Conservation (phyloP, 768 basidiomycete species). For the Lactifluus volemus region DNA sequence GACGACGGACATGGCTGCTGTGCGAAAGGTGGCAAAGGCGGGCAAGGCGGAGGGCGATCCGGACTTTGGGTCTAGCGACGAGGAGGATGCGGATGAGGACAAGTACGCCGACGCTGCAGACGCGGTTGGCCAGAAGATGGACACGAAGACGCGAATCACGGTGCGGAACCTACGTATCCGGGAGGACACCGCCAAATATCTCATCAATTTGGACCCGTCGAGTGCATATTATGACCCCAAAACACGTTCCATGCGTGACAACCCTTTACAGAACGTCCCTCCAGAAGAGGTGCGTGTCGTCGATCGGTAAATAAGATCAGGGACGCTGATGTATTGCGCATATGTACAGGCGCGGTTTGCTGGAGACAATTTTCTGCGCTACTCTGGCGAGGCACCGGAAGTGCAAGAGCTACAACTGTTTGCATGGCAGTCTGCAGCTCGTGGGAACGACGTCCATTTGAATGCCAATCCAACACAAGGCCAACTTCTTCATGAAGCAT, state of each 20-base stretch:
- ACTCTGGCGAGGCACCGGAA: constrained; percentile 86
- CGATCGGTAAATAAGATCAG: background rate
- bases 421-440: constrained; percentile 91
- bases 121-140: constrained; percentile 95
- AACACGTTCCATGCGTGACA: constrained; percentile 98
- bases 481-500: constrained; percentile 84
- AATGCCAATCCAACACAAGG: constrained; percentile 97
- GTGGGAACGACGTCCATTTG: constrained; percentile 91
- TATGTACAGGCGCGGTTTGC: constrained; percentile 74
- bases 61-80: constrained; percentile 94
- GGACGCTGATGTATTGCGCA: background rate
- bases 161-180: constrained; percentile 97
- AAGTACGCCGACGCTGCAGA: constrained; percentile 98
- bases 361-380: constrained; percentile 93
- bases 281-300: constrained; percentile 73
- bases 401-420: constrained; percentile 91
- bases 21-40: constrained; percentile 91
- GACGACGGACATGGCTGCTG: constrained; percentile 83
- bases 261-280: constrained; percentile 65
- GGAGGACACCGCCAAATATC: constrained; percentile 98
- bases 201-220: constrained; percentile 91
- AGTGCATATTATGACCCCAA: constrained; percentile 99
- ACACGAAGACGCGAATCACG: constrained; percentile 96
- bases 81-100: constrained; percentile 94
- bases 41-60: constrained; percentile 66